phyloP scores from a whole-genome alignment of 2,329 filamentous ascomycete species.

The Botrytis tulipae region DNA sequence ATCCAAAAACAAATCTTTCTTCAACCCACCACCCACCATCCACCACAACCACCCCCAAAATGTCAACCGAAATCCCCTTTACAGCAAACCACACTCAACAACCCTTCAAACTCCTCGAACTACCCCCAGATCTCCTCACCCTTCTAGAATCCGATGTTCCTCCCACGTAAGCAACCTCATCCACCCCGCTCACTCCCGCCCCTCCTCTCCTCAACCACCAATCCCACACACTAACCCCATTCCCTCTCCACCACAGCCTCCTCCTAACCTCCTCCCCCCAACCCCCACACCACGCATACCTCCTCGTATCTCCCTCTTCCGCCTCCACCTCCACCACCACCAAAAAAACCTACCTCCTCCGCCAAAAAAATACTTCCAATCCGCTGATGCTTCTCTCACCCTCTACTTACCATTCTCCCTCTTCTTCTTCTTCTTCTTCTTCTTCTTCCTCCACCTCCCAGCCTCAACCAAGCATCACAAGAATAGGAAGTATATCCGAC shows the following conservation, averaged over 20 bases:
- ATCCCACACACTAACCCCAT: conserved; percentile 37
- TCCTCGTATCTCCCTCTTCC: conserved; percentile 28
- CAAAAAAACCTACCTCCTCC: conserved; percentile 54
- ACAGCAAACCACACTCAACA: conserved; percentile 48
- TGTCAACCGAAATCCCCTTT: conserved; percentile 49
- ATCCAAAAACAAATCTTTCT: neutral
- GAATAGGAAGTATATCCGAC: conserved; percentile 58
- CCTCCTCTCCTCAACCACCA: conserved; percentile 22
- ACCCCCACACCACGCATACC: conserved; percentile 21
- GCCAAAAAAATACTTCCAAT: conserved; percentile 67
- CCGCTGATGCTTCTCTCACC: conserved; percentile 56
- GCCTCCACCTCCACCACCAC: conserved; percentile 14
- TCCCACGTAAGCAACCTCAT: conserved; percentile 46
- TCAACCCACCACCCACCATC: neutral
- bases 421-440: no score
- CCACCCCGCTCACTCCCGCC: conserved; percentile 13
- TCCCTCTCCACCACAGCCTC: conserved; percentile 39
- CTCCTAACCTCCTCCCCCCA: conserved; percentile 41
- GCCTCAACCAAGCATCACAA: conserved; percentile 43
- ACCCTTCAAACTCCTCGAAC: conserved; percentile 60
- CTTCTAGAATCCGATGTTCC: conserved; percentile 54
- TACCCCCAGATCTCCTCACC: conserved; percentile 57
- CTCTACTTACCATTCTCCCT: conserved; percentile 26
- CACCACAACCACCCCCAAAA: neutral
- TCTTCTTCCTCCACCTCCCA: conserved; percentile 34